Conservation (phyloP, 257 asterid species). For the Echium plantagineum region DNA sequence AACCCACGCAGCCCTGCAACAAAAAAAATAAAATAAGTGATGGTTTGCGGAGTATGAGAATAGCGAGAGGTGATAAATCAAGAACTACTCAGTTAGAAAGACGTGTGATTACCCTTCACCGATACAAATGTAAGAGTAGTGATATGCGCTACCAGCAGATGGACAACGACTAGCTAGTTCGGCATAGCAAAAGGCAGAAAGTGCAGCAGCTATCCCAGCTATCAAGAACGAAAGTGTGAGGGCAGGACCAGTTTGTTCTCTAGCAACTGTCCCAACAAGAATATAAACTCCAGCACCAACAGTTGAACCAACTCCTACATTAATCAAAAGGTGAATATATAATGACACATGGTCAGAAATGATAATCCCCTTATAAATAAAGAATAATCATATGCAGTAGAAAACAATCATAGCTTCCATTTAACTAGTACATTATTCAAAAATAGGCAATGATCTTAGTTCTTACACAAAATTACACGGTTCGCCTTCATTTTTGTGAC, state of each 20-base stretch:
- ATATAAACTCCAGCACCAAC: slow-evolving; percentile 95
- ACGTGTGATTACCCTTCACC: slow-evolving; percentile 72
- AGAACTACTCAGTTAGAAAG: background rate
- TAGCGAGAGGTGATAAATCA: background rate
- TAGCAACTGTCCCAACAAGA: slow-evolving; percentile 90
- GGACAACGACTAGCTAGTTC: slow-evolving; percentile 93
- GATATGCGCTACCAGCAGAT: slow-evolving; percentile 98
- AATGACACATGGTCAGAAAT: too few relatives aligned
- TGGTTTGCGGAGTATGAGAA: background rate
- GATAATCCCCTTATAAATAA: too few relatives aligned
- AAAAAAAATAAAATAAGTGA: slow-evolving; percentile 6
- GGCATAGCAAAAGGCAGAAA: slow-evolving; percentile 92
- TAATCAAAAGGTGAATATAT: slow-evolving; percentile 10
- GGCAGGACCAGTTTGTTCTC: slow-evolving; percentile 93
- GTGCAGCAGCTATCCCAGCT: slow-evolving; percentile 96
- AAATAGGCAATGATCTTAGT: too few relatives aligned
- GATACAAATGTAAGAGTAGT: slow-evolving; percentile 82
- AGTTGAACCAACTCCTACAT: slow-evolving; percentile 85
- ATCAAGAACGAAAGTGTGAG: slow-evolving; percentile 77
- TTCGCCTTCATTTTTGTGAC: too few relatives aligned
- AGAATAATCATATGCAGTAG: too few relatives aligned
- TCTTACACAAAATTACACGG: too few relatives aligned
- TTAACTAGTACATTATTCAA: too few relatives aligned
- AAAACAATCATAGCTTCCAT: too few relatives aligned
- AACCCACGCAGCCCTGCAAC: slow-evolving; percentile 82